phyloP scores from a whole-genome alignment of 192 early-diverging fungal genomes.

The Linnemannia hyalina region DNA sequence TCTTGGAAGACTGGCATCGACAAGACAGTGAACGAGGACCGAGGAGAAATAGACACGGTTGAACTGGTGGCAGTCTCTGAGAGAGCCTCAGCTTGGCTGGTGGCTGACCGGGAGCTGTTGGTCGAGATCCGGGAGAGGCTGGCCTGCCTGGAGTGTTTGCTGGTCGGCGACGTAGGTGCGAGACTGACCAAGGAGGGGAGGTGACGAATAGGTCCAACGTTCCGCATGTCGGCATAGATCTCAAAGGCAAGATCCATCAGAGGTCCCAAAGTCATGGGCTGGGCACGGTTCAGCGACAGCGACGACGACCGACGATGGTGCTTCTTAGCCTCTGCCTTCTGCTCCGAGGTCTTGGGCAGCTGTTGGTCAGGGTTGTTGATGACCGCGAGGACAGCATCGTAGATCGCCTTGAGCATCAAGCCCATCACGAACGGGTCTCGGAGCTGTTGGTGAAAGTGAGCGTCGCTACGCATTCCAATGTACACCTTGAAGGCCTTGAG shows the following conservation, averaged over 20 bases:
- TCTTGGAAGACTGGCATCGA: conserved; percentile 31
- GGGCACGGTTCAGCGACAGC: conserved; percentile 40
- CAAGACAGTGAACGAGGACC: conserved; percentile 21
- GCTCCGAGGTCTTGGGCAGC: neutral
- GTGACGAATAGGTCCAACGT: conserved; percentile 47
- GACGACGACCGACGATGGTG: conserved; percentile 42
- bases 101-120: neutral
- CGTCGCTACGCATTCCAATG: conserved; percentile 35
- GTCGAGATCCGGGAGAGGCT: conserved; percentile 9
- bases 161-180: conserved; percentile 26
- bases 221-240: conserved; percentile 46
- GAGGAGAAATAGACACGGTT: conserved; percentile 24
- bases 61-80: conserved; percentile 7
- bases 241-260: conserved; percentile 52
- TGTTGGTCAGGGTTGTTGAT: conserved; percentile 30
- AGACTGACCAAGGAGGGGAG: conserved; percentile 26
- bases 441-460: conserved; percentile 26
- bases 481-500: conserved; percentile 53
- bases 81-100: neutral
- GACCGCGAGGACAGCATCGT: conserved; percentile 36
- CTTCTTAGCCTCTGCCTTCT: conserved; percentile 9
- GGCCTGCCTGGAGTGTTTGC: neutral
- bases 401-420: conserved; percentile 48
- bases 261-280: conserved; percentile 50
- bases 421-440: conserved; percentile 51